A percentile compares a stretch with the other conserved stretches of the same genome.
phyloP scores from a whole-genome alignment of 179 eudicot species.

The Amaranthus tricolor region DNA sequence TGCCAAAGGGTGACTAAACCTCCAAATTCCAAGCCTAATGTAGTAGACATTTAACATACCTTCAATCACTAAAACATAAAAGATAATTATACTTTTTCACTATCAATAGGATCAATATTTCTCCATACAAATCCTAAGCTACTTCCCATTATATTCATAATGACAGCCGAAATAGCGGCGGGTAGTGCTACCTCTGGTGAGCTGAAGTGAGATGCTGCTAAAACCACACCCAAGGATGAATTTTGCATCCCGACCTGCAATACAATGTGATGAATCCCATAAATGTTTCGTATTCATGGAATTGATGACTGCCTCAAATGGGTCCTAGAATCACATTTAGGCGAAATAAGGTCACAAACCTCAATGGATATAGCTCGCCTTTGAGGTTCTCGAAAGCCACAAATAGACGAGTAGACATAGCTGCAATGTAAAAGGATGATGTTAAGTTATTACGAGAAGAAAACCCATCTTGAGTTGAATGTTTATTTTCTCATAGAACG shows the following conservation, averaged over 20 bases:
- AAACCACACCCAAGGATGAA: slow-evolving; percentile 67
- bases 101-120: slow-evolving; percentile 35
- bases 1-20: too few relatives aligned
- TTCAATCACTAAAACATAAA: neutral
- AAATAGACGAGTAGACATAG: slow-evolving; percentile 57
- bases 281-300: neutral
- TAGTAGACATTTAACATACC: too few relatives aligned
- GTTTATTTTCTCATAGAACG: too few relatives aligned
- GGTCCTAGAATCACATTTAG: neutral
- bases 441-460: neutral
- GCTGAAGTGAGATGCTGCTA: slow-evolving; percentile 65
- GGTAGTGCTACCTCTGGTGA: slow-evolving; percentile 65
- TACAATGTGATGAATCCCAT: neutral
- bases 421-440: slow-evolving; percentile 31
- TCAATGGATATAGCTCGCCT: slow-evolving; percentile 70
- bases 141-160: slow-evolving; percentile 75
- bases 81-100: neutral
- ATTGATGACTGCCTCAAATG: neutral
- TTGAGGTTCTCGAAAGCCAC: slow-evolving; percentile 59
- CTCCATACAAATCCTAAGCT: slow-evolving; percentile 66
- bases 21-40: too few relatives aligned
- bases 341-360: slow-evolving; percentile 5
- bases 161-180: slow-evolving; percentile 63
- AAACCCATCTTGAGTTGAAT: too few relatives aligned
- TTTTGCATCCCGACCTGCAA: slow-evolving; percentile 79